Evolutionary conservation across 2,329 filamentous ascomycete species (phyloP).

Genomic region (Cladosporium colombiae): DNA sequence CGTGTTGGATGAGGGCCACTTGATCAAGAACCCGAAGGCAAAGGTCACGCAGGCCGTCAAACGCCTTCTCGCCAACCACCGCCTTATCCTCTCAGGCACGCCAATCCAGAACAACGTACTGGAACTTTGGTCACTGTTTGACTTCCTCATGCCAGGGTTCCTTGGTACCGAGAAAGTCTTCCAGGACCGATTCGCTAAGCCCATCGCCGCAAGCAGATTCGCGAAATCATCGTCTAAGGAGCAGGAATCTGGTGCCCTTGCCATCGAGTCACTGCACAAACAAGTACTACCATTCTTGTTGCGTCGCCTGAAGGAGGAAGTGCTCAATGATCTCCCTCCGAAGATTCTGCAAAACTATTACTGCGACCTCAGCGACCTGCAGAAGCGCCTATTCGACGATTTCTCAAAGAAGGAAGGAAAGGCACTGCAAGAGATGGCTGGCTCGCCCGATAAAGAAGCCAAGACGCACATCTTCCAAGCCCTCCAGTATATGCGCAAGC

Average conservation of each 20-base stretch:
- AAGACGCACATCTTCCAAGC: slow-evolving; percentile 99
- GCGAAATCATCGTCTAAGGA: slow-evolving; percentile 98
- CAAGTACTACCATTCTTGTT: slow-evolving; percentile 96
- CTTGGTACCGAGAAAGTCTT: slow-evolving; percentile 96
- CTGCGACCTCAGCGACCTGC: slow-evolving; percentile 92
- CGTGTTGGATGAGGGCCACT: slow-evolving; percentile 92
- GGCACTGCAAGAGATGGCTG: slow-evolving; percentile 79
- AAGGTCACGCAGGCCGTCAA: slow-evolving; percentile 96
- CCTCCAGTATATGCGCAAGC: slow-evolving; percentile 97
- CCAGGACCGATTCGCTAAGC: slow-evolving; percentile 89
- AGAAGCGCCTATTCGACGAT: slow-evolving; percentile 93
- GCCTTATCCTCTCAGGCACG: slow-evolving; percentile 92
- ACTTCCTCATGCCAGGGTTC: slow-evolving; percentile 99
- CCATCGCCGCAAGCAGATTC: slow-evolving; percentile 89
- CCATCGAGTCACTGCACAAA: slow-evolving; percentile 97
- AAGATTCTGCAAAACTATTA: slow-evolving; percentile 99
- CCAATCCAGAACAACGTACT: slow-evolving; percentile 98
- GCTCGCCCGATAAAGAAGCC: slow-evolving; percentile 82
- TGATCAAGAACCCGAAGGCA: slow-evolving; percentile 98
- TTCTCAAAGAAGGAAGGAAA: slow-evolving; percentile 93
- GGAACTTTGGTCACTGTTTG: slow-evolving; percentile 95
- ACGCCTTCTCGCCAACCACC: slow-evolving; percentile 84
- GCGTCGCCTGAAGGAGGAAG: slow-evolving; percentile 94
- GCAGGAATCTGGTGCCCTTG: slow-evolving; percentile 92
- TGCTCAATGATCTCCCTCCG: slow-evolving; percentile 90